phyloP scores from a whole-genome alignment of 768 basidiomycete species.

The Mycena vulgaris region DNA sequence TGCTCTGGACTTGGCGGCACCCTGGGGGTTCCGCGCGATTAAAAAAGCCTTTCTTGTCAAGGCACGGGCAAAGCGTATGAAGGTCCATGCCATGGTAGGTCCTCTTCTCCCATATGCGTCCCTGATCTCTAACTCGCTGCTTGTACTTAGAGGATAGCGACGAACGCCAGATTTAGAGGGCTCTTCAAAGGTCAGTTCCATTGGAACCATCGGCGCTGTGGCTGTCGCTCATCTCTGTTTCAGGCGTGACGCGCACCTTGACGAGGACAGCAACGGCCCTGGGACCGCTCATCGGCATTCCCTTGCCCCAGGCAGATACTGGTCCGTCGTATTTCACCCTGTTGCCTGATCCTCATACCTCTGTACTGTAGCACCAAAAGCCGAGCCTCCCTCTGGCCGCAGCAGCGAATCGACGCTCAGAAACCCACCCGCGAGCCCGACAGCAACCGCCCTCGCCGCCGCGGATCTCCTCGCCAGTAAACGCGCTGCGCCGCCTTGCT shows the following conservation, averaged over 20 bases:
- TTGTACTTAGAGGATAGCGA: neutral
- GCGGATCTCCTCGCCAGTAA: neutral
- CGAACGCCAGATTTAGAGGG: neutral
- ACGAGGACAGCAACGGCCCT: neutral
- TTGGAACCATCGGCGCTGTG: neutral
- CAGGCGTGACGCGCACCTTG: neutral
- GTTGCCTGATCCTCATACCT: neutral
- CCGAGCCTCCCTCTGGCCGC: neutral
- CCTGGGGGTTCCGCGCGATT: neutral
- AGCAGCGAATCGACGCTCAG: slow-evolving; percentile 1
- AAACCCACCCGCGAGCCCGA: neutral
- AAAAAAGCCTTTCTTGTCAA: neutral
- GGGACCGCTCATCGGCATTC: neutral
- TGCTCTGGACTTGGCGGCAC: neutral
- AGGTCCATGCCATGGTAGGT: neutral
- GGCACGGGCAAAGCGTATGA: neutral
- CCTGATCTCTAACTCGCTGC: neutral
- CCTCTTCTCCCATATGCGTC: neutral
- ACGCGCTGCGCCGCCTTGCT: neutral
- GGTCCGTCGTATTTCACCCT: neutral
- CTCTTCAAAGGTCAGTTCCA: neutral
- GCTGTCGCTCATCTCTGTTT: neutral
- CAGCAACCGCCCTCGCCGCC: neutral
- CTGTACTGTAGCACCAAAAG: neutral
- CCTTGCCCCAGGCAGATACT: neutral